phyloP scores from a whole-genome alignment of 805 yeast genomes.

The Metschnikowia similis region DNA sequence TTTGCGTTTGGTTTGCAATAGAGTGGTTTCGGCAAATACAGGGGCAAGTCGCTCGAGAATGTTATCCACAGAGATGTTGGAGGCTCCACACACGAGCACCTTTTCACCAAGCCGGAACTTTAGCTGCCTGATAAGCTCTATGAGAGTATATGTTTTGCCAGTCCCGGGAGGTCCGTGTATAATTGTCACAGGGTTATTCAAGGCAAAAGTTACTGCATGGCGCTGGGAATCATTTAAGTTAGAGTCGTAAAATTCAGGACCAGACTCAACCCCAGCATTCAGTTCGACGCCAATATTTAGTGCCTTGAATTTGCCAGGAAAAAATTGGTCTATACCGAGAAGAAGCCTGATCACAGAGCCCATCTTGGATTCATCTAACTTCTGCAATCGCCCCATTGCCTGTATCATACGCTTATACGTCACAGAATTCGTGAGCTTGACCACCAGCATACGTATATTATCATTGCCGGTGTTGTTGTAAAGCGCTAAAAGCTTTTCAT shows the following conservation, averaged over 20 bases:
- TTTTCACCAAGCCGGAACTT: conserved; percentile 42
- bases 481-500: conserved; percentile 44
- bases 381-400: conserved; percentile 63
- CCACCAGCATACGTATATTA: conserved; percentile 55
- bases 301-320: conserved; percentile 6
- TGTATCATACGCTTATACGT: conserved; percentile 78
- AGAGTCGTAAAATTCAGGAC: conserved; percentile 33
- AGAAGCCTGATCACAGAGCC: conserved; percentile 39
- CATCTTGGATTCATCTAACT: conserved; percentile 35
- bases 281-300: not conserved
- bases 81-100: conserved; percentile 88
- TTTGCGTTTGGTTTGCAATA: not conserved
- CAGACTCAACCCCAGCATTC: conserved; percentile 1
- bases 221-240: conserved; percentile 66
- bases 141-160: conserved; percentile 77
- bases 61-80: conserved; percentile 89
- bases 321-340: conserved; percentile 41
- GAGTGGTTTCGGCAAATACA: conserved; percentile 14
- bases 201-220: conserved; percentile 63
- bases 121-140: conserved; percentile 76
- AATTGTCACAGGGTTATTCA: conserved; percentile 53
- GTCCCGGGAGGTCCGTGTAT: conserved; percentile 85
- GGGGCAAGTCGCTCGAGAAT: conserved; percentile 68
- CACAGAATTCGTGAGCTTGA: conserved; percentile 60
- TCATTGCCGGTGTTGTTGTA: conserved; percentile 40